phyloP scores from a whole-genome alignment of 2,329 filamentous ascomycete species.

The Phyllosticta ampelicida region DNA sequence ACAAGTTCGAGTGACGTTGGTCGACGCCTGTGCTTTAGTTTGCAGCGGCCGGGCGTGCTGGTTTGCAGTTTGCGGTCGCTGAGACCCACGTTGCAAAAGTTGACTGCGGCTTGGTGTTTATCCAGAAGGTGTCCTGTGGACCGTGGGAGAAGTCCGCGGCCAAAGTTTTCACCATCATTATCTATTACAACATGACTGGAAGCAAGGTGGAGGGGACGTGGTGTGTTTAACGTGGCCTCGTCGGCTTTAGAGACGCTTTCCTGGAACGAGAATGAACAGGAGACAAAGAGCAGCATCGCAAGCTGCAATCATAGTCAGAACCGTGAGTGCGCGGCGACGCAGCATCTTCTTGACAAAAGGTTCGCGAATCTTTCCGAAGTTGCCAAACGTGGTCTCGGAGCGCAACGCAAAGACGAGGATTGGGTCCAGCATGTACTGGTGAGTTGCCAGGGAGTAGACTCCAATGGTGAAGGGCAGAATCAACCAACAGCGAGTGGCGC shows the following conservation, averaged over 20 bases:
- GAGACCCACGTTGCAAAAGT: neutral
- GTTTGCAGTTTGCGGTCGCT: neutral
- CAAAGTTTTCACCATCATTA: neutral
- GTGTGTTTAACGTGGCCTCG: neutral
- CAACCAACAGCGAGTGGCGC: slow-evolving; percentile 70
- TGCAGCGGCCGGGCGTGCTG: neutral
- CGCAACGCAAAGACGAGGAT: slow-evolving; percentile 77
- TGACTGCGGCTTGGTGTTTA: neutral
- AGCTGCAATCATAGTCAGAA: slow-evolving; percentile 62
- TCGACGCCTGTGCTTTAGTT: neutral
- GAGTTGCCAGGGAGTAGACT: slow-evolving; percentile 77
- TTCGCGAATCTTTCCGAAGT: slow-evolving; percentile 78
- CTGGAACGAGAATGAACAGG: slow-evolving; percentile 90
- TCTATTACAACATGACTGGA: neutral
- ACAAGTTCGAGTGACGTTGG: neutral
- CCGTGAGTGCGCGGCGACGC: slow-evolving; percentile 71
- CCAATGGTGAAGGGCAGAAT: slow-evolving; percentile 89
- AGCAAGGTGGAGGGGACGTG: neutral
- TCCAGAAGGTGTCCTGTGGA: neutral
- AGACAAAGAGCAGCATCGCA: slow-evolving; percentile 74
- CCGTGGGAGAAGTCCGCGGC: neutral
- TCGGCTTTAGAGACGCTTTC: slow-evolving; percentile 56
- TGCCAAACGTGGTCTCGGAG: slow-evolving; percentile 95
- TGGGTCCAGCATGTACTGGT: slow-evolving; percentile 93
- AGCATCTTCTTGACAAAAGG: slow-evolving; percentile 83